These are phyloP conservation scores for Aciculoconidium aculeatum DNA, from an alignment of 805 yeast species.

Conservation along the genomic window DNA sequence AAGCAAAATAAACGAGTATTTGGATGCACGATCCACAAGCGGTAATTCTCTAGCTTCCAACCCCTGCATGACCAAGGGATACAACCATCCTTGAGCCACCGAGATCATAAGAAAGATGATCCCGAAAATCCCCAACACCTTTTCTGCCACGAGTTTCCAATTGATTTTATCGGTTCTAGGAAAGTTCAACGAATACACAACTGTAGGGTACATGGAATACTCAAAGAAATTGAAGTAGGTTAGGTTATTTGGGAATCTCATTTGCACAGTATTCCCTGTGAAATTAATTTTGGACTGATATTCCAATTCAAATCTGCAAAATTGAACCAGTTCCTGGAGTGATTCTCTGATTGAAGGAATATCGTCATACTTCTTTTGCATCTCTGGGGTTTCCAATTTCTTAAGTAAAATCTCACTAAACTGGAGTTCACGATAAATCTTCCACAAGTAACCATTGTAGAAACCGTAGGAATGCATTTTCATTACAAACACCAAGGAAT, in stretches of 20 bases:
- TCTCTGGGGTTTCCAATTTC: conserved; percentile 22
- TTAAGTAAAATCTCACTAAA: conserved; percentile 42
- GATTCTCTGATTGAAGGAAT: conserved; percentile 1
- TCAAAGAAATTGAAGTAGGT: conserved; percentile 59
- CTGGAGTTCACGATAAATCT: conserved; percentile 46
- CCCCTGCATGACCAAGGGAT: conserved; percentile 66
- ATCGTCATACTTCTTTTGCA: not conserved
- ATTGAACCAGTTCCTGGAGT: conserved; percentile 45
- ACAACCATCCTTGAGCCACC: conserved; percentile 68
- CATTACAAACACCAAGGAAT: conserved; percentile 84
- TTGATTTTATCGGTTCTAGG: conserved; percentile 72
- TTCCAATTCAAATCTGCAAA: conserved; percentile 67
- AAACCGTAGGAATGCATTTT: conserved; percentile 92
- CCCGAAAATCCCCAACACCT: conserved; percentile 79
- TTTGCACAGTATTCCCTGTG: conserved; percentile 5
- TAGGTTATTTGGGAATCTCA: conserved; percentile 68
- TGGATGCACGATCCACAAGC: conserved; percentile 33
- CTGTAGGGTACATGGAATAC: conserved; percentile 84
- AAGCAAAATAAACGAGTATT: conserved; percentile 54
- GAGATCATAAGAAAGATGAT: conserved; percentile 77
- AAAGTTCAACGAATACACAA: conserved; percentile 76
- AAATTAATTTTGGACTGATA: conserved; percentile 39
- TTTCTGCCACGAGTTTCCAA: conserved; percentile 61
- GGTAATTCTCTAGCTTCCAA: conserved; percentile 48
- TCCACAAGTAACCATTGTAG: conserved; percentile 87